Evolutionary conservation across 2,329 filamentous ascomycete genomes (phyloP), one percentile per base, ranked within the genome.

Genomic region (Graphiopsis chlorocephala): DNA sequence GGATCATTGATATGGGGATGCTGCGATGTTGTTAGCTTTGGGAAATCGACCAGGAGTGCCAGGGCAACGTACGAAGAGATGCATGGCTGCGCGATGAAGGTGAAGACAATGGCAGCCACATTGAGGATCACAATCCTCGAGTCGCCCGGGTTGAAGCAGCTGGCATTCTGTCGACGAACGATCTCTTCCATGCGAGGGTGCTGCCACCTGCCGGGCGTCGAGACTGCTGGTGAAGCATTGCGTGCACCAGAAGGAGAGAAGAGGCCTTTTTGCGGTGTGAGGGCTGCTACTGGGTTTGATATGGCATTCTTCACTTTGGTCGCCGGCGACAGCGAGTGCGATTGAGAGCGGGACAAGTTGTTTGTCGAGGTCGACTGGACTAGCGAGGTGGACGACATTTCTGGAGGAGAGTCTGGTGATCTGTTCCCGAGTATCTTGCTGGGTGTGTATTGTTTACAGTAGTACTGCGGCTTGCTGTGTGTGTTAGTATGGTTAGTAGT

Each of bases 161-260:
- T 87, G 23, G 88, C 89, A 76, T 91, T 89, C 74, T 93, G 91
- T 60, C 95, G 88, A 68, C 86, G 85, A 17, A 90, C 88, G 75
- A 99, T 96, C 78, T 98, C 94, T 72, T 92, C 85, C 69, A 97
- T 84, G 68, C 90, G 88, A 35, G 95, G 95, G 77, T 99, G 95
- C 73, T 88, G 87, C 94, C 95, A 99, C 74, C 89, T 92, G 63
- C 94, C 93, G 4, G 80, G 74, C 8, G 73, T 73, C 10, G 67
- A 68, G 26, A 67, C 48, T 23, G 69, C 65, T 6, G 69, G 65
- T 25, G 68, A 71, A n/a, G 64, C 50, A 56, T 56, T 63, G 61
- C 38, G 31, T n/a, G 63, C 25, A 20, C 20, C 14, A 14, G 61
- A 62, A 25, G 61, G 42, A 33, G 57, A 56, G n/a, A 31, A 23